Evolutionary conservation across 2,329 filamentous ascomycete genomes (phyloP), one percentile per base, ranked within the genome.

Genomic region (Aureobasidium lini): DNA sequence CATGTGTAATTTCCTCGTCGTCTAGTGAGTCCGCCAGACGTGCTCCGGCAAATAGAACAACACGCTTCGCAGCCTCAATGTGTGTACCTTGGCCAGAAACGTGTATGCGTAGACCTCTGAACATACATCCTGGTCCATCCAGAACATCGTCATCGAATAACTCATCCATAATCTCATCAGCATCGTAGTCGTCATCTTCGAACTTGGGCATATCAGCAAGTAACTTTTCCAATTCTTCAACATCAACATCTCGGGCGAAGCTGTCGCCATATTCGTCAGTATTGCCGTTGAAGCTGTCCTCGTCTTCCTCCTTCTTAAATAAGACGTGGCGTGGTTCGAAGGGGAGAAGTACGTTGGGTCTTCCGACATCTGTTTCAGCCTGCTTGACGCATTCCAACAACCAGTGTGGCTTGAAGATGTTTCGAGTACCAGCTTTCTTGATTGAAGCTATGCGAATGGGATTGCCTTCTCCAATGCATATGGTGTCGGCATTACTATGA

Each of bases 241-340:
- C 66, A 0, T 77, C 79, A 8, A 87, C 75, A 66, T 95, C 85
- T 4, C 92, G 79, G 0, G 85, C 81, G 72, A 89, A 97, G 68
- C 90, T 92, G 70, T 99, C 94, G 0, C 88, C 88, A 66, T 84
- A 94, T 57, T 79, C 76, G 70, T 99, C 94, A 1, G 87, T 79
- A 63, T 87, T 89, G 3, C 75, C 74, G 39, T 81, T 77, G 9
- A 86, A 82, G 7, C 78, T 76, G 6, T 76, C 76, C 42, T 75
- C 72, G 58, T 85, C 77, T 1, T 77, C 79, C 4, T 84, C 81
- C 0, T 80, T 82, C 0, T 84, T 84, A 66, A 87, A 84, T 62
- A 94, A 87, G 66, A 97, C 77, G 66, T 97, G 91, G 0, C 76
- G 74, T 18, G 81, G 78, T 62, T 88, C 85, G 4, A 81, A 76